A percentile compares a stretch with the other conserved stretches of the same genome.
phyloP scores from a whole-genome alignment of 495 filamentous ascomycete species.

The Viridothelium virens region DNA sequence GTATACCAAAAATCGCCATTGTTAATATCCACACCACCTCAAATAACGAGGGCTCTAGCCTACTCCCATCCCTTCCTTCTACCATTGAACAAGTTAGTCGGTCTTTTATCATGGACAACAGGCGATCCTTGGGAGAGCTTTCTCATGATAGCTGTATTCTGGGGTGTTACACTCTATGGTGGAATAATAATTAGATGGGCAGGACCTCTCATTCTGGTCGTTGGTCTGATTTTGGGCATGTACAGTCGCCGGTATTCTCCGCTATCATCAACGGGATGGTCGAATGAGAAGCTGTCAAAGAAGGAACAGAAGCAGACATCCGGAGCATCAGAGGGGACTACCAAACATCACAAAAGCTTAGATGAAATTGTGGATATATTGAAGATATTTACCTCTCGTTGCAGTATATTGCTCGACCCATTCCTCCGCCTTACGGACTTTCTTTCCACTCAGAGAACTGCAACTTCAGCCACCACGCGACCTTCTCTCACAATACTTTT shows the following conservation, averaged over 20 bases:
- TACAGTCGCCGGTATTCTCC: constrained; percentile 85
- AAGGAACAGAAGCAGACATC: constrained; percentile 46
- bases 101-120: constrained; percentile 86
- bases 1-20: constrained; percentile 95
- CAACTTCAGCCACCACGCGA: constrained; percentile 83
- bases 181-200: constrained; percentile 68
- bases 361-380: constrained; percentile 95
- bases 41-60: constrained; percentile 83
- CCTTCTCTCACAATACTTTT: constrained; percentile 89
- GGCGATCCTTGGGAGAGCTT: constrained; percentile 96
- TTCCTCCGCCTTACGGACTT: constrained; percentile 84
- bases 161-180: constrained; percentile 77
- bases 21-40: constrained; percentile 84
- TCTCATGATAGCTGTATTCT: constrained; percentile 73
- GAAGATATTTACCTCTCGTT: constrained; percentile 75
- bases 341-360: constrained; percentile 72
- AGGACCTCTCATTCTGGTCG: constrained; percentile 75
- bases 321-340: constrained; percentile 44
- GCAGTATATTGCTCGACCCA: constrained; percentile 86
- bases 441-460: constrained; percentile 80
- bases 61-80: constrained; percentile 91
- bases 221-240: constrained; percentile 79
- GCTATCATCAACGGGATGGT: constrained; percentile 74
- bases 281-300: constrained; percentile 50
- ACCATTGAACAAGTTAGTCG: constrained; percentile 72